A percentile compares a stretch with the other conserved stretches of the same genome.
Evolutionary conservation across 306 rosid species (phyloP).

Genomic region (Citrullus colocynthis): DNA sequence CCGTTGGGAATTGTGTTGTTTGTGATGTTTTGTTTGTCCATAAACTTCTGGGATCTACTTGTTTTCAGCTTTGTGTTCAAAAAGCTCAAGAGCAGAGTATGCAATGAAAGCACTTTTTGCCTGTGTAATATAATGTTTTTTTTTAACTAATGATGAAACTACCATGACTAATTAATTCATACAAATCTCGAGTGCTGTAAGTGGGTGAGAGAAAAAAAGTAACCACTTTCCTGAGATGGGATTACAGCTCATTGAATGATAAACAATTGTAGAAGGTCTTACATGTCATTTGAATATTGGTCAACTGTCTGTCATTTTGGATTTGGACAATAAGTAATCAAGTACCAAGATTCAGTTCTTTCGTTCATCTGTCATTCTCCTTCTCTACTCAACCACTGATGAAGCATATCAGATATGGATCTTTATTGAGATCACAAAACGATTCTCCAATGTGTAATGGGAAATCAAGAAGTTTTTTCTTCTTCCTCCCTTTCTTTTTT

Average conservation of each 20-base stretch:
- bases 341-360: background rate
- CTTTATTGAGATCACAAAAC: background rate
- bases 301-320: background rate
- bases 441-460: background rate
- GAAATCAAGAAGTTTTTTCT: background rate
- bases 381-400: background rate
- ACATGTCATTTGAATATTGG: background rate
- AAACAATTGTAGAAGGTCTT: background rate
- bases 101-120: background rate
- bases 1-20: background rate
- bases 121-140: background rate
- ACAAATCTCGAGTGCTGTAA: background rate
- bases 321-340: background rate
- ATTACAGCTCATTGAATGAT: background rate
- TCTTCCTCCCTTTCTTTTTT: background rate
- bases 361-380: background rate
- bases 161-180: background rate
- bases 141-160: background rate
- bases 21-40: background rate
- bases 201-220: background rate
- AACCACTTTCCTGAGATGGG: background rate
- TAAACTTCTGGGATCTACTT: background rate
- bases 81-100: background rate
- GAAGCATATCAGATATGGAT: background rate
- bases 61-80: background rate